Conservation (phyloP, 2,329 filamentous ascomycete species). For the Colletotrichum cordylinicola region DNA sequence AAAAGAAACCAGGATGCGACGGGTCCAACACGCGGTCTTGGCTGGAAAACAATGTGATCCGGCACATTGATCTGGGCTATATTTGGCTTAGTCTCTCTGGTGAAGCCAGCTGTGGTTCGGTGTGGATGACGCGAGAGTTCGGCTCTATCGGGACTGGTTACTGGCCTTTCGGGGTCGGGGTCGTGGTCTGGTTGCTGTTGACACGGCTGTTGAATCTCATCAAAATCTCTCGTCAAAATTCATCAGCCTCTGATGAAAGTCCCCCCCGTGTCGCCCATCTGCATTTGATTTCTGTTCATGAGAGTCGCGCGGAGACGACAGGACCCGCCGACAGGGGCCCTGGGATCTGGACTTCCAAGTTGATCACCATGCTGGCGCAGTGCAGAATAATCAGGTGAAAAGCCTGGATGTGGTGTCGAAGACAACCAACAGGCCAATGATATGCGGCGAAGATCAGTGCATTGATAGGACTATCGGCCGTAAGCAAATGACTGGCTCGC, state of each 20-base stretch:
- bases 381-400: neutral
- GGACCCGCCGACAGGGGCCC: neutral
- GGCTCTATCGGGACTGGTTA: neutral
- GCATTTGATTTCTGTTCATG: neutral
- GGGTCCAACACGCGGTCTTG: neutral
- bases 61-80: neutral
- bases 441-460: neutral
- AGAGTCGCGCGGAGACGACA: neutral
- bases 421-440: neutral
- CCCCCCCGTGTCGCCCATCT: neutral
- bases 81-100: neutral
- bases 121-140: neutral
- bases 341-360: neutral
- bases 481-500: neutral
- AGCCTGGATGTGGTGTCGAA: neutral
- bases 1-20: neutral
- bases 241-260: neutral
- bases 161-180: neutral
- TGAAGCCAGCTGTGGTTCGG: neutral
- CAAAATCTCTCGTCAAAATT: neutral
- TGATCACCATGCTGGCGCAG: neutral
- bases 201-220: rapidly evolving
- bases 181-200: neutral
- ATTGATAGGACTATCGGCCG: neutral
- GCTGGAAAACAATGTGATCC: neutral